phyloP scores from a whole-genome alignment of 1,284 basidiomycete species.

The Irpex rosettiformis region DNA sequence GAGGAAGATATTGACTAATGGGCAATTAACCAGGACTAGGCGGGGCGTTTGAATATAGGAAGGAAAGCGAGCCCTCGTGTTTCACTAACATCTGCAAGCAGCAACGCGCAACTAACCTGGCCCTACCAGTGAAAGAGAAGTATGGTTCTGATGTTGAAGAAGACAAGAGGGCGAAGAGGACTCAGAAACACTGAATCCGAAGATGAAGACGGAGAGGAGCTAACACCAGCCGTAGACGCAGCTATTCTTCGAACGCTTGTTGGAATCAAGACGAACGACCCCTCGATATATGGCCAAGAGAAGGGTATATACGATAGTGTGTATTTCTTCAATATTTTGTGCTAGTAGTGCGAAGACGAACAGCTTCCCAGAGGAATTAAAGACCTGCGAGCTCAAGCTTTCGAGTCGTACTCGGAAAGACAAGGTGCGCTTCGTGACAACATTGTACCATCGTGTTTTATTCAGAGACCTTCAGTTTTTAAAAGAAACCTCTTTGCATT shows the following conservation, averaged over 20 bases:
- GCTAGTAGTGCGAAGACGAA: background rate
- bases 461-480: background rate
- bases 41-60: constrained; percentile 76
- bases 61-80: constrained; percentile 85
- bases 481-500: constrained; percentile 57
- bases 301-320: constrained; percentile 76
- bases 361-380: constrained; percentile 58
- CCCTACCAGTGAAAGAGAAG: constrained; percentile 89
- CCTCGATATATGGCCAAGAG: constrained; percentile 72
- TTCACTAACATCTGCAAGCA: no score
- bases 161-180: constrained; percentile 52
- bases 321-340: constrained; percentile 19
- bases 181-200: constrained; percentile 80
- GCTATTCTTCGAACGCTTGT: constrained; percentile 92
- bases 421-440: constrained; percentile 49
- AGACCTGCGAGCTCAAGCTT: constrained; percentile 31
- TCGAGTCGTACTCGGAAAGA: constrained; percentile 36
- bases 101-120: no score
- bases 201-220: constrained; percentile 93
- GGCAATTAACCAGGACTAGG: constrained; percentile 80
- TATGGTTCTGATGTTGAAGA: constrained; percentile 72
- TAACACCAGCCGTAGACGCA: constrained; percentile 92
- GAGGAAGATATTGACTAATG: constrained; percentile 43
- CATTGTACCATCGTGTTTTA: no score
- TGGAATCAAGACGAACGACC: constrained; percentile 82